These are phyloP conservation scores for Phenoliferia sp. DNA, from an alignment of 1,284 basidiomycete genomes.

Conservation along the genomic window DNA sequence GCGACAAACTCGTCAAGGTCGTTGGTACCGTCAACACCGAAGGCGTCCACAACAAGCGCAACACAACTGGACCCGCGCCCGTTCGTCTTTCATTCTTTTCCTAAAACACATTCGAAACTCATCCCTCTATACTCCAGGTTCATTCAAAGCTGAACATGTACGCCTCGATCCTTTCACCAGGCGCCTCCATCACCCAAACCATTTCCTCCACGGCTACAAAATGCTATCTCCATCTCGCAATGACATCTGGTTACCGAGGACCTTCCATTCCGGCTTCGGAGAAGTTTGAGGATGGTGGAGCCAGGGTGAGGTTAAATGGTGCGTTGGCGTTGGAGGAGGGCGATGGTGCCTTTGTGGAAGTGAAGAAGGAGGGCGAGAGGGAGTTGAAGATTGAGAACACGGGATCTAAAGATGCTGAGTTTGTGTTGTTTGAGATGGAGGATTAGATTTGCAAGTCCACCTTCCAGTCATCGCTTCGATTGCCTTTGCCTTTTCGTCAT, in stretches of 20 bases:
- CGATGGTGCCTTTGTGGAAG: conserved; percentile 63
- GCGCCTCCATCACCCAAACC: not conserved
- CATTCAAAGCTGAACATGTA: conserved; percentile 46
- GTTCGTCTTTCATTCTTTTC: not conserved
- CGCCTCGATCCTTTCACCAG: conserved; percentile 52
- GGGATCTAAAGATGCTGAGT: conserved; percentile 58
- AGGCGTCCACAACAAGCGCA: conserved; percentile 45
- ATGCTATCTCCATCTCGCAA: conserved; percentile 39
- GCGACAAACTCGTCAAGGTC: conserved; percentile 33
- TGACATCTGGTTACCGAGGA: conserved; percentile 71
- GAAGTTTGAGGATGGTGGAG: conserved; percentile 45
- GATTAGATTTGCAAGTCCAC: not conserved
- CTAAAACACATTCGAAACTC: not conserved
- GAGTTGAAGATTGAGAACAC: conserved; percentile 51
- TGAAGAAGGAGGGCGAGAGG: conserved; percentile 44
- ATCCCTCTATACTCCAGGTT: conserved; percentile 26
- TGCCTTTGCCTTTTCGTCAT: not conserved
- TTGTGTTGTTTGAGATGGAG: conserved; percentile 61
- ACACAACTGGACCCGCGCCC: conserved; percentile 60
- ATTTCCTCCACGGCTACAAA: conserved; percentile 9
- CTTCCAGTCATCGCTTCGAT: too few relatives aligned
- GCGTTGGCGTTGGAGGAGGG: conserved; percentile 50
- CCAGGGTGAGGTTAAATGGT: conserved; percentile 18
- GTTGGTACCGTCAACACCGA: conserved; percentile 22
- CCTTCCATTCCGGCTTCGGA: conserved; percentile 50